A percentile compares a stretch with the other conserved stretches of the same genome.
Evolutionary conservation across 768 basidiomycete species (phyloP).

Genomic region (Mycena galopus): DNA sequence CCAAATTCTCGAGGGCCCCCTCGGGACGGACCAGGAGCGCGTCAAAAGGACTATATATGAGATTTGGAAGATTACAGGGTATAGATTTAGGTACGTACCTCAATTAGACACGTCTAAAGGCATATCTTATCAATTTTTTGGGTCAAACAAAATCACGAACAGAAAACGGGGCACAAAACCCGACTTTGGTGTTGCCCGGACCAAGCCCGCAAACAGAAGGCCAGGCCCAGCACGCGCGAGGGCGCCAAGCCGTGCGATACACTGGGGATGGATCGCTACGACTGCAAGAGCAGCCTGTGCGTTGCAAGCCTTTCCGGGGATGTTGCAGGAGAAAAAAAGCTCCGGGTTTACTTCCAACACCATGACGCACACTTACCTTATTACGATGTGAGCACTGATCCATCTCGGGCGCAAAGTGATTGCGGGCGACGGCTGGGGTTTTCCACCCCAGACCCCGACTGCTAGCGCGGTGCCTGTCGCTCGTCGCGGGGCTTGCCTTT

Average conservation of each 20-base stretch:
- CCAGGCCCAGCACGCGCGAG: not conserved
- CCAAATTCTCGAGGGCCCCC: slow-evolving; percentile 8
- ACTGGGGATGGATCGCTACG: slow-evolving; percentile 5
- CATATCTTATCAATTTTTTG: not conserved
- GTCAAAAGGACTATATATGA: slow-evolving; percentile 15
- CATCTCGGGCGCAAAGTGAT: too few relatives aligned
- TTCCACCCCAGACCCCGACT: too few relatives aligned
- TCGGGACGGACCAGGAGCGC: slow-evolving; percentile 13
- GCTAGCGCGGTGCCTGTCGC: too few relatives aligned
- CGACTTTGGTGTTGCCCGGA: slow-evolving; percentile 34
- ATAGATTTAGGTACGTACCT: slow-evolving; percentile 20
- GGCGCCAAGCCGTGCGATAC: slow-evolving; percentile 15
- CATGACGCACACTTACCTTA: too few relatives aligned
- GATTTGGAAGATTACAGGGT: slow-evolving; percentile 24
- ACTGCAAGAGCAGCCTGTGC: slow-evolving; percentile 4
- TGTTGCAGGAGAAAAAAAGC: not conserved
- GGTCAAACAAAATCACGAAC: not conserved
- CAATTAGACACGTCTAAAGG: not conserved
- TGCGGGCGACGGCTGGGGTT: too few relatives aligned
- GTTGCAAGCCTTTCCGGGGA: not conserved
- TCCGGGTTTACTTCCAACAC: too few relatives aligned
- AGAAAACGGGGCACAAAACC: slow-evolving; percentile 25
- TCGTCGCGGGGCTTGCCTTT: too few relatives aligned
- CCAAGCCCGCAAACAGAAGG: slow-evolving; percentile 19
- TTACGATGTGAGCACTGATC: too few relatives aligned